Evolutionary conservation across 2,329 filamentous ascomycete genomes (phyloP).

Genomic region (Xylariaceae sp.): DNA sequence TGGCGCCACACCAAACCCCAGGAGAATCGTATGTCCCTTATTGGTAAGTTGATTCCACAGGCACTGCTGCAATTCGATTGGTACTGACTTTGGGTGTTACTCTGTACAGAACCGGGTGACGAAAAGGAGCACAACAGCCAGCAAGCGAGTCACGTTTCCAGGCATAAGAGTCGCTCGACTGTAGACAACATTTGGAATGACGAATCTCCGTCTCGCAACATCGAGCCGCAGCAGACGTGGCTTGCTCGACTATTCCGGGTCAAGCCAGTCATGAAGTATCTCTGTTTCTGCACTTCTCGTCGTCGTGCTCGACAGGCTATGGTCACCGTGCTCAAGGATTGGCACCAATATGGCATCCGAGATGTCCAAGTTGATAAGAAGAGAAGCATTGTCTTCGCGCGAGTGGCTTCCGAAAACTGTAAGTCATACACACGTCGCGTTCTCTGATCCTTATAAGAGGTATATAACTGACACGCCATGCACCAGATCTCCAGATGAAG

Average conservation of each 20-base stretch:
- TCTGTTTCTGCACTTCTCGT: slow-evolving; percentile 71
- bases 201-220: slow-evolving; percentile 41
- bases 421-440: slow-evolving; percentile 35
- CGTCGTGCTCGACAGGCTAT: slow-evolving; percentile 73
- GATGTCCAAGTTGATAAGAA: slow-evolving; percentile 74
- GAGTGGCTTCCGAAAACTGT: slow-evolving; percentile 74
- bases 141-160: slow-evolving; percentile 24
- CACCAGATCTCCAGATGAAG: slow-evolving; percentile 69
- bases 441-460: too few relatives aligned
- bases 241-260: slow-evolving; percentile 83
- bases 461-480: slow-evolving; percentile 9
- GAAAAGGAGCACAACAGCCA: slow-evolving; percentile 30
- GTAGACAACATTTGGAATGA: slow-evolving; percentile 24
- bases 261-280: slow-evolving; percentile 69
- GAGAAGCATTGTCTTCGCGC: slow-evolving; percentile 72
- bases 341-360: slow-evolving; percentile 75
- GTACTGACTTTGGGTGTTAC: slow-evolving; percentile 17
- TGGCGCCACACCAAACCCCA: slow-evolving; percentile 46
- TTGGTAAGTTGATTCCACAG: slow-evolving; percentile 34
- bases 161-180: slow-evolving; percentile 15
- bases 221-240: slow-evolving; percentile 74
- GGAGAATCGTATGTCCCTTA: slow-evolving; percentile 39
- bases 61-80: not conserved
- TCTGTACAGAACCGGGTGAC: slow-evolving; percentile 29
- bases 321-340: slow-evolving; percentile 67